phyloP scores from a whole-genome alignment of 257 asterid genomes.

The Plantago elongata region DNA sequence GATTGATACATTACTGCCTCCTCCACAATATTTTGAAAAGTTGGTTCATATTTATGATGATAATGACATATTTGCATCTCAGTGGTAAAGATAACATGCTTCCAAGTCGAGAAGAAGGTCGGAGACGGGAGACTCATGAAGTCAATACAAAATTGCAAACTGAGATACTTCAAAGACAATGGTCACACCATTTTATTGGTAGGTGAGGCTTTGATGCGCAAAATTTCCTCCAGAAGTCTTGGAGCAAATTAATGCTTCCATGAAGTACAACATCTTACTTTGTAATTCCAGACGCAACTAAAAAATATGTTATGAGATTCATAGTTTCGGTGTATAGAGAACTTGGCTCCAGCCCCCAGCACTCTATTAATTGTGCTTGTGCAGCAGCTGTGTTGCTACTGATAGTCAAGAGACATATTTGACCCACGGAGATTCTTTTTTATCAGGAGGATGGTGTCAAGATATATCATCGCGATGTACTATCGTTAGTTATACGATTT shows the following conservation, averaged over 20 bases:
- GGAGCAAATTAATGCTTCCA: no score
- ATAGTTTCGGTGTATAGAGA: no score
- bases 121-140: conserved; percentile 57
- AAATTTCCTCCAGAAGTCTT: no score
- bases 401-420: not conserved
- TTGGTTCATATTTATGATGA: conserved; percentile 18
- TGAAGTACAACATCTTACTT: no score
- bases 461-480: no score
- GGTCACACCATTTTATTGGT: conserved; percentile 96
- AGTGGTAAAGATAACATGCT: conserved; percentile 97
- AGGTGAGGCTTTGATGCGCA: conserved; percentile 36
- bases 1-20: conserved; percentile 39
- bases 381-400: no score
- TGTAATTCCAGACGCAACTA: no score
- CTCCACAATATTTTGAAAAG: conserved; percentile 43
- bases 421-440: conserved; percentile 8
- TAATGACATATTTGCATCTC: conserved; percentile 26
- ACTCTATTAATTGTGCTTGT: no score
- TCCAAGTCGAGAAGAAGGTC: conserved; percentile 88
- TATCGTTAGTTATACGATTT: no score
- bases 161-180: conserved; percentile 68
- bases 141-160: conserved; percentile 53
- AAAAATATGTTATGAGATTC: no score
- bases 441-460: conserved; percentile 92
- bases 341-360: no score